Percentiles rank a stretch among this genome's conserved stretches.
Conservation (phyloP, 1,284 basidiomycete species). For the Exobasidium rhododendri region DNA sequence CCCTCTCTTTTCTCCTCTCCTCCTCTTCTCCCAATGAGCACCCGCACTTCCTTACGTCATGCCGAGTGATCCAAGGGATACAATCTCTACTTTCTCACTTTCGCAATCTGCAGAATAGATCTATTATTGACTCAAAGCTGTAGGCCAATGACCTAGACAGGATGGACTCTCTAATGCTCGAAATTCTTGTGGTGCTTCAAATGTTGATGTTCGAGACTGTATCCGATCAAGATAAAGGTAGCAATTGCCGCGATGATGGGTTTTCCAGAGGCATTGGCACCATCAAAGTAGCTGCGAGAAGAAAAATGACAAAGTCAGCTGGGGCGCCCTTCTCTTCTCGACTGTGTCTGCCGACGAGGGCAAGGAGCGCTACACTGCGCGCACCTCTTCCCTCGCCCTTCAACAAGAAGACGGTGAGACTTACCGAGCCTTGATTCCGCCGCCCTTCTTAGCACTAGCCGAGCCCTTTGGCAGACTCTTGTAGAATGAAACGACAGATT, state of each 20-base stretch:
- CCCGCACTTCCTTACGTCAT: too few relatives aligned
- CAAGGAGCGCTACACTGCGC: not conserved
- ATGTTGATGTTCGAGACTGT: constrained; percentile 37
- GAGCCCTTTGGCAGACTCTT: constrained; percentile 75
- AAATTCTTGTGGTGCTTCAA: constrained; percentile 38
- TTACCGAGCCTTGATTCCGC: constrained; percentile 64
- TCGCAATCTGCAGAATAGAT: too few relatives aligned
- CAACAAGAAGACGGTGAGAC: too few relatives aligned
- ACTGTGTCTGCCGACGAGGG: not conserved
- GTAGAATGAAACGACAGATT: constrained; percentile 86
- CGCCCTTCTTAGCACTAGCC: constrained; percentile 65
- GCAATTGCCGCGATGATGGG: constrained; percentile 72
- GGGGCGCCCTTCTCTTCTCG: too few relatives aligned
- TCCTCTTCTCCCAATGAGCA: too few relatives aligned
- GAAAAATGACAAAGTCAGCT: too few relatives aligned
- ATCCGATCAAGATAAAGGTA: constrained; percentile 75
- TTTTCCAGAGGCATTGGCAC: constrained; percentile 75
- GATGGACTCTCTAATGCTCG: constrained; percentile 31
- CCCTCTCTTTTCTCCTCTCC: too few relatives aligned
- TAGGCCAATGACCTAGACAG: too few relatives aligned
- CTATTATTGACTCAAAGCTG: too few relatives aligned
- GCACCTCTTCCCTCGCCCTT: too few relatives aligned
- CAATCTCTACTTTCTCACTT: too few relatives aligned
- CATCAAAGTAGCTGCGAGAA: constrained; percentile 67
- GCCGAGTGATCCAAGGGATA: too few relatives aligned